phyloP scores from a whole-genome alignment of 2,329 filamentous ascomycete genomes.

The Penicillium sp. region DNA sequence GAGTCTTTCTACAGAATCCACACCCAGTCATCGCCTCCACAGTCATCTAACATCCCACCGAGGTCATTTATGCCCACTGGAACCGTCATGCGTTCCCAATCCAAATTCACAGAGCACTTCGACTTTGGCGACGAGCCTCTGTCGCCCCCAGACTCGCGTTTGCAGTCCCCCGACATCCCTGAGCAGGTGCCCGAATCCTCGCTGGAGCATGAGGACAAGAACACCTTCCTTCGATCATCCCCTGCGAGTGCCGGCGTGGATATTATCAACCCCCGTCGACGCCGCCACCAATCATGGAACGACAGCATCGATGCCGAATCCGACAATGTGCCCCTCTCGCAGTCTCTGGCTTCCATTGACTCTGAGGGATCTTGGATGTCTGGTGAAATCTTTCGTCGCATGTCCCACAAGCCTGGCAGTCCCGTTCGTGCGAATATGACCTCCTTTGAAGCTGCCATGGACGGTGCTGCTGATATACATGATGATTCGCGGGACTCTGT shows the following conservation, averaged over 20 bases:
- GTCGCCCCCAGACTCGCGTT: conserved; percentile 76
- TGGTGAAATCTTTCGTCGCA: conserved; percentile 58
- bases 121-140: conserved; percentile 72
- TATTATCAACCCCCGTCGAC: conserved; percentile 27
- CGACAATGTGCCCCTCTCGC: conserved; percentile 56
- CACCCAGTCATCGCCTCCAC: conserved; percentile 45
- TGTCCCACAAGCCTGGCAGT: conserved; percentile 40
- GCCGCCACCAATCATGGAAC: conserved; percentile 35
- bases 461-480: conserved; percentile 37
- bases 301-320: conserved; percentile 49
- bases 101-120: conserved; percentile 79
- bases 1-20: conserved; percentile 69
- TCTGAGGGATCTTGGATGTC: conserved; percentile 96
- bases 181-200: conserved; percentile 25
- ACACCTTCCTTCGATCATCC: conserved; percentile 22
- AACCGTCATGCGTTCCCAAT: conserved; percentile 73
- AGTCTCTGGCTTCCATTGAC: conserved; percentile 89
- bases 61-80: conserved; percentile 48
- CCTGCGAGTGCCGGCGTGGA: conserved; percentile 27
- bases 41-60: conserved; percentile 32
- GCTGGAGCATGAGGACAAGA: conserved; percentile 18
- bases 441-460: conserved; percentile 42
- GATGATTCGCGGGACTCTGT: conserved; percentile 41
- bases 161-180: conserved; percentile 69
- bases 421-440: conserved; percentile 41